These are phyloP conservation scores for Eutrema japonicum DNA, from an alignment of 345 rosid species.

Conservation along the genomic window DNA sequence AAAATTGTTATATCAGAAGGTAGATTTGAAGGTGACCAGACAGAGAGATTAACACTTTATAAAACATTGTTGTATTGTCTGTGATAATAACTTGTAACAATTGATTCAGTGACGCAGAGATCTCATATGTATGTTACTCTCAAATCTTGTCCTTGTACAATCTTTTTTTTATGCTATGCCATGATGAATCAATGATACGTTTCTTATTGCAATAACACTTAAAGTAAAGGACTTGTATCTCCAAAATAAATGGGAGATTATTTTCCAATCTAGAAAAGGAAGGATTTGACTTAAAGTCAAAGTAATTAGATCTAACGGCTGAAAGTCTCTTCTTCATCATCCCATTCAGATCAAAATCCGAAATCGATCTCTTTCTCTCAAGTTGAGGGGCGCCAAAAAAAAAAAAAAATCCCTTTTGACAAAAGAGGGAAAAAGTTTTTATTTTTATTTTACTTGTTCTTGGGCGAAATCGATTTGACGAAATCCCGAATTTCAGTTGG, in stretches of 20 bases:
- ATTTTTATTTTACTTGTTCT: neutral
- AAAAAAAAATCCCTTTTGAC: constrained; percentile 33
- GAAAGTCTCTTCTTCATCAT: constrained; percentile 28
- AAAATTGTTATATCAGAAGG: constrained; percentile 25
- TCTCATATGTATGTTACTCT: constrained; percentile 18
- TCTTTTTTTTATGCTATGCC: neutral
- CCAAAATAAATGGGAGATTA: neutral
- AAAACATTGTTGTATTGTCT: constrained; percentile 30
- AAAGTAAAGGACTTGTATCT: neutral
- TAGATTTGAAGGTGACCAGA: constrained; percentile 27
- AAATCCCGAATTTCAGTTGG: constrained; percentile 31
- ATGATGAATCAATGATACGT: constrained; percentile 30
- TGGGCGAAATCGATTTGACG: constrained; percentile 42
- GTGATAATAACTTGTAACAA: constrained; percentile 30
- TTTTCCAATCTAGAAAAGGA: constrained; percentile 18
- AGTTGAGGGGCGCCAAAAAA: constrained; percentile 47
- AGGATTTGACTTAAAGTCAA: constrained; percentile 44
- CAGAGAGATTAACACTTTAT: constrained; percentile 27
- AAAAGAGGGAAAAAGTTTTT: constrained; percentile 24
- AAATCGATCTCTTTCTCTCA: constrained; percentile 43
- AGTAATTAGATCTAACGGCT: constrained; percentile 42
- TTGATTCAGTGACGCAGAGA: constrained; percentile 34
- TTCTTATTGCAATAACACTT: neutral
- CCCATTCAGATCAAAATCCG: constrained; percentile 38
- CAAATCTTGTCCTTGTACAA: constrained; percentile 21